Evolutionary conservation across 805 yeast genomes (phyloP), one percentile per base, ranked within the genome.

Genomic region (Kodamaea lidongshanica): DNA sequence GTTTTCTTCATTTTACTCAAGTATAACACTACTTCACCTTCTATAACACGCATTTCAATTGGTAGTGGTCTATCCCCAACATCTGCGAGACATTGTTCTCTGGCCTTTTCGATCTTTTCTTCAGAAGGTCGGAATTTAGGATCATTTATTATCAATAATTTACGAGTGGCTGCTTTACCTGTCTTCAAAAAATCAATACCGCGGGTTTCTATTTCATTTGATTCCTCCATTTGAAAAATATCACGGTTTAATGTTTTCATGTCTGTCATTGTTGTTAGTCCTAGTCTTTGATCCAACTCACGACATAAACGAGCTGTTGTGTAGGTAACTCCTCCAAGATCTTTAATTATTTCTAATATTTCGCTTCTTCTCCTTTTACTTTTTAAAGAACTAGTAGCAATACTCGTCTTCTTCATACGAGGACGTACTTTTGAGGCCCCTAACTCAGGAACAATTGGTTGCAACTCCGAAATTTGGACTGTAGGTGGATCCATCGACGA

Each of bases 181-280:
- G 52, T 44, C 27, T 48, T 39, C 5, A 37, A 32, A n/a, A 60
- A 39, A 7, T 41, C 23, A 16, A 60, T 37, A 31, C 46, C 43
- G 28, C 44, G 43, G 20, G 43, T 39, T 33, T 53, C 53, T 23
- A 58, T 15, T 12, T 46, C 44, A 6, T 44, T 32, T 12, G 41
- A 26, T 14, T 43, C 29, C 7, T 54, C 51, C 13, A 64, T 41
- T 10, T 43, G 33, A 1, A 52, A 48, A 4, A 64, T 54, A 32
- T 64, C 70, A 19, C 70, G 41, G 3, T 57, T 57, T 11, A 64
- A 39, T 1, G 70, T 64, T 32, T 63, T 64, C 20, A 41, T 45
- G 37, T 64, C 70, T 2, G 67, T 63, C 3, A 38, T 27, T 6
- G 65, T 57, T 1, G 40, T 26, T 19, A 32, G 39, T 3, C 49